A percentile compares a stretch with the other conserved stretches of the same genome.
Conservation (phyloP, 2,329 filamentous ascomycete species). For the Curvularia verruculosa region DNA sequence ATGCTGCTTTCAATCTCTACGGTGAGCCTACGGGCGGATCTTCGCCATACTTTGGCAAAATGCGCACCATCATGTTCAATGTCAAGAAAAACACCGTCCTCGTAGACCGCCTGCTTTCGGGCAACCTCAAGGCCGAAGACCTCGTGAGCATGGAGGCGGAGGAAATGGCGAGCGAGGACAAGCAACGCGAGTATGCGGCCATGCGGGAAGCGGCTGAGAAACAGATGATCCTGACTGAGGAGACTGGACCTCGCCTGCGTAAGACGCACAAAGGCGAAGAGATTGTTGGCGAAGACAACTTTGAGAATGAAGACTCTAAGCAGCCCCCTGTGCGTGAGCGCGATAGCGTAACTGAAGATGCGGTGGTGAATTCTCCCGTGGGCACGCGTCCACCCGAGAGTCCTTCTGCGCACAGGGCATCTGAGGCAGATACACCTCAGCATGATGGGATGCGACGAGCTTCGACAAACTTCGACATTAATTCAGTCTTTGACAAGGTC, state of each 20-base stretch:
- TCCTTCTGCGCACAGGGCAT: constrained; percentile 24
- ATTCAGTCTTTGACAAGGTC: constrained; percentile 83
- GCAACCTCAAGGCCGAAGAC: constrained; percentile 72
- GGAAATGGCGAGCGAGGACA: constrained; percentile 89
- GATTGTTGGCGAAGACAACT: constrained; percentile 74
- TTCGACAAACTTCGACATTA: constrained; percentile 77
- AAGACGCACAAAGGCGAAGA: constrained; percentile 96
- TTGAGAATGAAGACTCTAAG: constrained; percentile 35
- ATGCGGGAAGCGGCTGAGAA: constrained; percentile 81
- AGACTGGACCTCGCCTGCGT: constrained; percentile 74
- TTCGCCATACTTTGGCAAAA: constrained; percentile 65
- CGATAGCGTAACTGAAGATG: constrained; percentile 35
- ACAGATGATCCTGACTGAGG: constrained; percentile 80
- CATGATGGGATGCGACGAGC: constrained; percentile 55
- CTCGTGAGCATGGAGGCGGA: constrained; percentile 88
- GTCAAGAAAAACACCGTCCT: constrained; percentile 86
- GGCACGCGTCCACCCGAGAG: constrained; percentile 28
- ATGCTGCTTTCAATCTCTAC: constrained; percentile 64
- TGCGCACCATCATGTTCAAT: constrained; percentile 81
- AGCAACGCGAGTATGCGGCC: constrained; percentile 76
- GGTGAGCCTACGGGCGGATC: constrained; percentile 54
- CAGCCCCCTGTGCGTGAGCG: constrained; percentile 35
- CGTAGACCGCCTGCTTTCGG: constrained; percentile 74
- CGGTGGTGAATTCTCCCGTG: constrained; percentile 23
- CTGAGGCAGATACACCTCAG: constrained; percentile 45